Evolutionary conservation across 75 land plant genomes (phyloP).

Genomic region (Chamaecyparis obtusa): DNA sequence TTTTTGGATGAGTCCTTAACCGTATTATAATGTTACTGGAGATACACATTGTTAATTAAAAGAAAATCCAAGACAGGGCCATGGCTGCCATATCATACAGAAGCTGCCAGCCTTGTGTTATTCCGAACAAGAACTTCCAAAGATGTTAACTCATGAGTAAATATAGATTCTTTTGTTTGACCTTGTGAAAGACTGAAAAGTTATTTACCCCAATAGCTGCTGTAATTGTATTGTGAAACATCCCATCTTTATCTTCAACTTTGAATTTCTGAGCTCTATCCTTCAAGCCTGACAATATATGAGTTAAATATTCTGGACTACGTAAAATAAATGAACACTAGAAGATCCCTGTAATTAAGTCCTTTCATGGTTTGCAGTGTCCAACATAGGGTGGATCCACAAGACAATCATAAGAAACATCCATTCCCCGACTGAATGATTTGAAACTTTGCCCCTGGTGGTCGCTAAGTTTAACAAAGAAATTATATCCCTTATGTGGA

Average conservation of each 20-base stretch:
- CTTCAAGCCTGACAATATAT: constrained; percentile 24
- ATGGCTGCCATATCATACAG: too few relatives aligned
- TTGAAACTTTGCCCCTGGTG: constrained; percentile 36
- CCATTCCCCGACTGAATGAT: constrained; percentile 21
- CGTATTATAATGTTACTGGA: too few relatives aligned
- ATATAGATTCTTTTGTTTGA: too few relatives aligned
- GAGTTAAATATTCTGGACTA: constrained; percentile 64
- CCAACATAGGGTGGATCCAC: constrained; percentile 84
- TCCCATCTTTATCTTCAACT: constrained; percentile 22
- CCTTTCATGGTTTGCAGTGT: constrained; percentile 69
- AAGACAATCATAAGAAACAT: constrained; percentile 54
- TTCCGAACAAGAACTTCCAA: too few relatives aligned
- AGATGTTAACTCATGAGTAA: too few relatives aligned
- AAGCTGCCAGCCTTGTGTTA: too few relatives aligned
- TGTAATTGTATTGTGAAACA: constrained; percentile 33
- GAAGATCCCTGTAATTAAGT: constrained; percentile 44
- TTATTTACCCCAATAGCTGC: constrained; percentile 49
- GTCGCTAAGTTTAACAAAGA: constrained; percentile 61
- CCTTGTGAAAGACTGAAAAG: too few relatives aligned
- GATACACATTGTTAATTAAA: too few relatives aligned
- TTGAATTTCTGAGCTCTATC: constrained; percentile 15
- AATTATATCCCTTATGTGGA: constrained; percentile 65
- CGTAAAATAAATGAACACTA: constrained; percentile 80
- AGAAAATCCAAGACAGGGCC: too few relatives aligned
- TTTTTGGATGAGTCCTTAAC: too few relatives aligned